Base-by-base conservation (phyloP, 1,139 yeast genomes). In the Zygoascus meyerae region DNA sequence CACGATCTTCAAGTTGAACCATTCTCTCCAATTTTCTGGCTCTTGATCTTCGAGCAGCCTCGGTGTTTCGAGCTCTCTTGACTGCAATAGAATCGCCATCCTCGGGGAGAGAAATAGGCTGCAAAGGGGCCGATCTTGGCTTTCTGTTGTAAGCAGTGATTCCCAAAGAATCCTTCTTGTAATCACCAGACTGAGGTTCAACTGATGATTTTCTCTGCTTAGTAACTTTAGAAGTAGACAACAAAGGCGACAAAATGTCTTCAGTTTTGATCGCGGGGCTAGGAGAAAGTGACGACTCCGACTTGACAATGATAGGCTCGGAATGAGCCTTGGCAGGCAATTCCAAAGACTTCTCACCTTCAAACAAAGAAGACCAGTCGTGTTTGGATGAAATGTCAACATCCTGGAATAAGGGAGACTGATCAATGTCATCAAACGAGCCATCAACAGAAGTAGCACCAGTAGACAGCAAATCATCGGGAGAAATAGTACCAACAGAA, bases 1-100 rank as follows among this genome's bases (percentile, higher is more conserved):
- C 95, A 62, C 80, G 83, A 26, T 70, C 78, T 67, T 90, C 97
- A 62, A 90, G 74, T 64, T 86, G 95, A 50, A 71, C 62, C 95
- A 90, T 86, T 67, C 96, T 79, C 68, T 89, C 94, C 81, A 87
- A 80, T 72, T 90, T 90, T 65, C 97, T 80, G 34, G 97, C 97
- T 61, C 98, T 77, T 34, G 97, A 89, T 62, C 97, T 79, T 66
- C 97, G 81, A 15, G 98, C 98, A 55, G 97, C 97, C 66, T 90
- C 97, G 18, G 98, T 92, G 74, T 92, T 92, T 67, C 92, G 82
- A 33, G 97, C 97, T 64, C 98, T 82, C 71, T 90, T 90, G 61
- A 86, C 58, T 12, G 60, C 52, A 49, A 76, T 77, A 17, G 83
- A 79, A 66, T 89, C 96, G 33, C 74, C 71, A 34, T 73, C 72